phyloP scores from a whole-genome alignment of 176 grass and related monocot genomes.

The Oryza meridionalis region DNA sequence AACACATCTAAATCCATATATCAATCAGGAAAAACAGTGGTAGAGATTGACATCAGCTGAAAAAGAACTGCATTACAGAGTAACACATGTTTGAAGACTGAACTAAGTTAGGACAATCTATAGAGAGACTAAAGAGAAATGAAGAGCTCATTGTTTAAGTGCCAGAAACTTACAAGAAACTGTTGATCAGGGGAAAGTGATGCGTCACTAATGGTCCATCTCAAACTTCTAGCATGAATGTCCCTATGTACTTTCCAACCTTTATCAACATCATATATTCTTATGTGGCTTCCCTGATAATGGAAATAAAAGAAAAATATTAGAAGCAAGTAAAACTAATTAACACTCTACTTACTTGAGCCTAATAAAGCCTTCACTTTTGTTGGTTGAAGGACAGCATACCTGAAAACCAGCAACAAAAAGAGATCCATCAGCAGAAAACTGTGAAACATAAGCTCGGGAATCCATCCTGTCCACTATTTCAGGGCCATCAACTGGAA shows the following conservation, averaged over 20 bases:
- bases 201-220: slow-evolving; percentile 89
- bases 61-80: background rate
- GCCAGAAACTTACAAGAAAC: slow-evolving; percentile 58
- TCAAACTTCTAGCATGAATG: slow-evolving; percentile 75
- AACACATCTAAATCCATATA: background rate
- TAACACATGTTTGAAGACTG: background rate
- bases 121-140: background rate
- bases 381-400: slow-evolving; percentile 23
- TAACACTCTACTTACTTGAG: background rate
- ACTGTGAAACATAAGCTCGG: slow-evolving; percentile 83
- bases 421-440: slow-evolving; percentile 81
- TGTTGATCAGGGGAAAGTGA: slow-evolving; percentile 71
- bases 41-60: background rate
- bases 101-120: background rate
- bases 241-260: slow-evolving; percentile 69
- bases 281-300: slow-evolving; percentile 73
- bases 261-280: slow-evolving; percentile 80
- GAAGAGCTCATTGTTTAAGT: slow-evolving; percentile 13
- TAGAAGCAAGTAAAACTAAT: slow-evolving; percentile 24
- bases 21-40: background rate
- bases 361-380: slow-evolving; percentile 11
- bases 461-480: slow-evolving; percentile 60
- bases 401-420: slow-evolving; percentile 86
- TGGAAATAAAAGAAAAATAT: slow-evolving; percentile 1
- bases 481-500: slow-evolving; percentile 62